Evolutionary conservation across 768 basidiomycete species (phyloP), one percentile per base, ranked within the genome.

Genomic region (Auriscalpium orientale): DNA sequence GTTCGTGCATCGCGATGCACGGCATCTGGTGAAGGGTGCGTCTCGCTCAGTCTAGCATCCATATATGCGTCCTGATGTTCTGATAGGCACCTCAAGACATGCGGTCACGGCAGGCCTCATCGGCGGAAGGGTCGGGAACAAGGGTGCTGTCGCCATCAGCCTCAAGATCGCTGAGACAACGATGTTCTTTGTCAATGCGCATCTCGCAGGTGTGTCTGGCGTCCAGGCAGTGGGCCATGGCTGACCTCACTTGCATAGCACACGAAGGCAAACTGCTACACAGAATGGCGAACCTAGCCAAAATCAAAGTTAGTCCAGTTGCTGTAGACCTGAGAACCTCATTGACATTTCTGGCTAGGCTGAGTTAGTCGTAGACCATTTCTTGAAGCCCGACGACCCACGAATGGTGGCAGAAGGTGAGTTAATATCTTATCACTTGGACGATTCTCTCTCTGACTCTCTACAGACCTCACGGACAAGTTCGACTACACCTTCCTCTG

Each of bases 41-140:
- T 60, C 15, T 36, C 21, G 21, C 35, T 28, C 28, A 28, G 28
- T 28, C 28, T 7, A 28, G 28, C 4, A 28, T 28, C 28, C 28
- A 7, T 28, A 28, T 28, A 5, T 28, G 28, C 4, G 28, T 28
- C 5, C 28, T 28, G 28, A 28, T 28, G 28, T 28, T 28, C 20
- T 22, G 34, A 10, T 54, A 87, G 89, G 87, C 15, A 81, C 78
- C 12, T 91, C 89, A 4, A 89, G 85, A 61, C 86, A 87, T 13
- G 82, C 84, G 18, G 95, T 98, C 1, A 87, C 93, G 1, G 82
- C 95, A 15, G 95, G 95, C 4, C 73, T 97, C 21, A 90, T 95
- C 28, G 91, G 91, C 3, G 95, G 95, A 0, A 74, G 95, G 48
- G 77, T 97, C 2, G 95, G 95, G 6, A 98, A 98, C 67, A 98